Conservation (phyloP, 1,139 yeast genomes). For the Suhomyces bribrorum region DNA sequence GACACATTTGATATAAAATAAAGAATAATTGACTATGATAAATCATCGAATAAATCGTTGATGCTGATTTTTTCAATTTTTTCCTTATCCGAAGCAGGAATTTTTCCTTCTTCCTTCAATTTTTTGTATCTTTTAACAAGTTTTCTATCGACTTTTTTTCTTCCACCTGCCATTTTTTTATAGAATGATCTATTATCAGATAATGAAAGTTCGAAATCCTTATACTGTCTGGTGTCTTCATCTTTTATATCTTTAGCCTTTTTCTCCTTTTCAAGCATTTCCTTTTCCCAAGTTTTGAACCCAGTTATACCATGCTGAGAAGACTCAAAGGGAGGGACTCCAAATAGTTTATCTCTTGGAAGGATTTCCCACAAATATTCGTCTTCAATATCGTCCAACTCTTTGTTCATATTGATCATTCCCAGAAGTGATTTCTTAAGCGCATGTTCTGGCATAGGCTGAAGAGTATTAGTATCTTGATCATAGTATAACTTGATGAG, state of each 20-base stretch:
- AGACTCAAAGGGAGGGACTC: slow-evolving; percentile 38
- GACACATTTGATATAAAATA: too few species aligned
- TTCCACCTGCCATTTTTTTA: slow-evolving; percentile 22
- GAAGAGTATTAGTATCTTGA: slow-evolving; percentile 29
- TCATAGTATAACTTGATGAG: slow-evolving; percentile 32
- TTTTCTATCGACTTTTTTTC: slow-evolving; percentile 35
- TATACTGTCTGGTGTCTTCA: slow-evolving; percentile 23
- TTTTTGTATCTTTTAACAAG: slow-evolving; percentile 31
- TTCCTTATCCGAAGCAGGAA: slow-evolving; percentile 10
- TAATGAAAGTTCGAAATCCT: slow-evolving; percentile 24
- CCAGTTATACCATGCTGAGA: slow-evolving; percentile 23
- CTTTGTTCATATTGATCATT: slow-evolving; percentile 40
- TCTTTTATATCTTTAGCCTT: slow-evolving; percentile 21
- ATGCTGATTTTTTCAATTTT: slow-evolving; percentile 7
- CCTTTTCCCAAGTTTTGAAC: slow-evolving; percentile 42
- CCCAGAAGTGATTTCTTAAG: slow-evolving; percentile 44
- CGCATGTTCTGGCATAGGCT: slow-evolving; percentile 39
- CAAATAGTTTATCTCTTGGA: slow-evolving; percentile 39
- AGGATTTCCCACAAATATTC: slow-evolving; percentile 44
- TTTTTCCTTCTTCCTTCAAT: slow-evolving; percentile 27
- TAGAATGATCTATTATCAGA: slow-evolving; percentile 26
- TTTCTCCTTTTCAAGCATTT: slow-evolving; percentile 23
- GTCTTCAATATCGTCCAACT: slow-evolving; percentile 39
- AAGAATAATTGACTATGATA: slow-evolving; percentile 1
- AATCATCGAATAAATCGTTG: slow-evolving; percentile 10